phyloP scores from a whole-genome alignment of 257 asterid species.

The Vinca minor region DNA sequence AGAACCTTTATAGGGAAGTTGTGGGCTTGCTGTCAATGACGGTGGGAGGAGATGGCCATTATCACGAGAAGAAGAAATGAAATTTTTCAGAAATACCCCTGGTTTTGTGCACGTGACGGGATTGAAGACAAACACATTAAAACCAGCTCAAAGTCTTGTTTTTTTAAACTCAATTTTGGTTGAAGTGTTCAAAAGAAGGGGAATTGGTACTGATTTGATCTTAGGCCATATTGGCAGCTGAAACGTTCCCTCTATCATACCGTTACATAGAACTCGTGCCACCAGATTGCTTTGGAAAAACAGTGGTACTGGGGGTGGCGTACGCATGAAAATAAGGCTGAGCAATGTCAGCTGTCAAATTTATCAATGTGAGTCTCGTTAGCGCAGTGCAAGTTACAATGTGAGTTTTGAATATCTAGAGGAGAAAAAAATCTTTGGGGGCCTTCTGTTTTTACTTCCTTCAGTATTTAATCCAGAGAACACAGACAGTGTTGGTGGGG shows the following conservation, averaged over 20 bases:
- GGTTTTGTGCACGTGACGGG: too few species aligned
- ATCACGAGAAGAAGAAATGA: too few species aligned
- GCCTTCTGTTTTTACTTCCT: conserved; percentile 76
- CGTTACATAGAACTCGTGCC: too few species aligned
- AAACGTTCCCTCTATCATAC: background rate
- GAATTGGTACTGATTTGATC: background rate
- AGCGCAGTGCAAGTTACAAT: too few species aligned
- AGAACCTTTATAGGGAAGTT: too few species aligned
- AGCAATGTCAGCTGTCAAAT: background rate
- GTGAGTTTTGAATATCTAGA: conserved; percentile 70
- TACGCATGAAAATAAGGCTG: background rate
- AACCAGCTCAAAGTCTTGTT: background rate
- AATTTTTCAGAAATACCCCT: too few species aligned
- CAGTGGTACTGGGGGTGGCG: too few species aligned
- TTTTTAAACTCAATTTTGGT: background rate
- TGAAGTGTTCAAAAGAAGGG: background rate
- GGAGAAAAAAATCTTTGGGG: conserved; percentile 74
- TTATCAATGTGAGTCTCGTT: conserved; percentile 11
- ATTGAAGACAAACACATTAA: background rate
- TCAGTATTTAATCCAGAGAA: conserved; percentile 49
- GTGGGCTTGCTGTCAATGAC: too few species aligned
- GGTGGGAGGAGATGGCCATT: too few species aligned
- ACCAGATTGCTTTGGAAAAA: too few species aligned
- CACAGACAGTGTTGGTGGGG: conserved; percentile 30
- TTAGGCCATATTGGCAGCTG: background rate